These are phyloP conservation scores for Cinnamomum micranthum DNA, from an alignment of 164 flowering plant genomes.

Conservation along the genomic window DNA sequence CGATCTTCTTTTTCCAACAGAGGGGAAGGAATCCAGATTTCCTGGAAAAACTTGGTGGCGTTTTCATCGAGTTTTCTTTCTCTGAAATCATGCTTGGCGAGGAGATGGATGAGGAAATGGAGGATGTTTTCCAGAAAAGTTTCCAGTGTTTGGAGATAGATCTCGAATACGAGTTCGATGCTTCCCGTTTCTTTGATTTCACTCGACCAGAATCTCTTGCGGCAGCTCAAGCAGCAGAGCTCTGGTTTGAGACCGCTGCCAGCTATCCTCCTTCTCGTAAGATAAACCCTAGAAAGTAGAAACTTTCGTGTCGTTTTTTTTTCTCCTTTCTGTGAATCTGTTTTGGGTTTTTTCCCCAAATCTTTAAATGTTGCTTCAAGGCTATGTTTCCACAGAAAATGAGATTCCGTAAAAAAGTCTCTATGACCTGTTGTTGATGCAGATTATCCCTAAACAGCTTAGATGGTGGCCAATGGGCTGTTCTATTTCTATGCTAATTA, in stretches of 20 bases:
- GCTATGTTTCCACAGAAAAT: not conserved
- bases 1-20: not conserved
- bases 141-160: conserved; percentile 53
- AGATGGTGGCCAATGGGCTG: not conserved
- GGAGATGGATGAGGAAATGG: conserved; percentile 57
- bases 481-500: not conserved
- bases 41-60: not conserved
- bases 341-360: too few species aligned
- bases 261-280: conserved; percentile 71
- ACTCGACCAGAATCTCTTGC: conserved; percentile 39
- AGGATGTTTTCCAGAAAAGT: conserved; percentile 20
- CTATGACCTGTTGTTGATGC: not conserved
- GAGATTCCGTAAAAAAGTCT: not conserved
- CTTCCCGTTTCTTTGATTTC: conserved; percentile 66
- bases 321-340: not conserved
- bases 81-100: not conserved
- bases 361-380: not conserved
- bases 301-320: not conserved
- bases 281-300: conserved; percentile 14
- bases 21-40: not conserved
- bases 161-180: conserved; percentile 86
- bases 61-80: conserved; percentile 1
- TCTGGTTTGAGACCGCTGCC: conserved; percentile 66
- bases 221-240: conserved; percentile 57
- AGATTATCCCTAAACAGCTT: not conserved